Base-by-base conservation (phyloP, 768 basidiomycete genomes). In the Sarcodon sp. region DNA sequence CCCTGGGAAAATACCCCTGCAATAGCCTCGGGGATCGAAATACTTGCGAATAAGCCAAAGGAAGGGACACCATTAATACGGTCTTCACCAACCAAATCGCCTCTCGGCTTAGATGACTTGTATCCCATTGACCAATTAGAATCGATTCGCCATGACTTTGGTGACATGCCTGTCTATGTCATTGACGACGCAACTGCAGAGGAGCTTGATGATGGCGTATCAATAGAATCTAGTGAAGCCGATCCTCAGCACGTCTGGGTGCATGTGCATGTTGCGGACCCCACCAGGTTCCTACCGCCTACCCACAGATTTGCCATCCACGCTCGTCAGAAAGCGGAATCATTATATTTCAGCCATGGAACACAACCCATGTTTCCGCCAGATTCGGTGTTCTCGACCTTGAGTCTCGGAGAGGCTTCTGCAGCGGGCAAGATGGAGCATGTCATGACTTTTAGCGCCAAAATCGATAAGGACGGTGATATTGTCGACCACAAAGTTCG, bases 121-220 rank as follows among this genome's bases (percentile, higher is more conserved):
- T 74, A 83, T 51, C 57, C 68, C 1, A 55, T 59, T 2, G 91
- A 96, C 57, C 71, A 75, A 0, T 68, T 83, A 46, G 83, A 82
- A 27, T 64, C 73, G 16, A 60, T 90, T 5, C 83, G 93, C 3
- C 84, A 87, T 58, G 93, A 97, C 61, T 94, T 91, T 63, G 89
- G 87, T 21, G 59, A 81, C 51, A 58, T 83, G 52, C 77, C 77
- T 0, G 87, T 90, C 4, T 98, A 83, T 61, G 83, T 93, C 15
- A 80, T 99, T 47, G 96, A 99, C 57, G 87, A 89, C 51, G 53
- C 69, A 0, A 59, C 56, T 6, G 92, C 96, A 0, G 65, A 83
- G 56, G 96, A 99, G 58, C 72, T 98, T 16, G 96, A 99, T 59
- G 96, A 99, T 60, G 96, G 91, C 2, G 56, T 99, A 33, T 93